Conservation (phyloP, 257 asterid genomes). For the Salvia miltiorrhiza region DNA sequence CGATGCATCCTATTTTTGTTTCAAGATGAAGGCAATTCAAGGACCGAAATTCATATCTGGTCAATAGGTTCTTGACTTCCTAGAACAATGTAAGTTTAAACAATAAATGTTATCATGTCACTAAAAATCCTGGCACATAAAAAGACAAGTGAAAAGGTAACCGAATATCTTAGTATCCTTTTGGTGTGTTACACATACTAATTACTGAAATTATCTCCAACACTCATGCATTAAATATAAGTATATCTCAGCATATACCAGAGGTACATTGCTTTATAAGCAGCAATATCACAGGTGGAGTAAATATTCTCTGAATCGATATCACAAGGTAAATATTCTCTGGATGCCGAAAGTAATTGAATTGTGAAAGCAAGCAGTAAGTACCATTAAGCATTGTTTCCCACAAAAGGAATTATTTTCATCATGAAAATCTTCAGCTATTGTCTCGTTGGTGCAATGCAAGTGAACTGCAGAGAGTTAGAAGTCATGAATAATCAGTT, state of each 20-base stretch:
- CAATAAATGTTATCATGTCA: slow-evolving; percentile 5
- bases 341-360: not conserved
- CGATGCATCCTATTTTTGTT: not conserved
- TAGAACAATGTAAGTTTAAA: slow-evolving; percentile 5
- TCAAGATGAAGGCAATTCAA: not conserved
- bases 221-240: not conserved
- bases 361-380: slow-evolving; percentile 12
- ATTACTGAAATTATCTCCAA: slow-evolving; percentile 6
- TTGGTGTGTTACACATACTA: not conserved
- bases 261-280: not conserved
- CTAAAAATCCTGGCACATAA: not conserved
- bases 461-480: slow-evolving; percentile 60
- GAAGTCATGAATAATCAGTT: slow-evolving; percentile 15
- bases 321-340: not conserved
- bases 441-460: slow-evolving; percentile 43
- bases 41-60: slow-evolving; percentile 3
- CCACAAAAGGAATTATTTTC: slow-evolving; percentile 65
- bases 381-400: slow-evolving; percentile 72
- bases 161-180: not conserved
- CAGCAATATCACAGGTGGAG: not conserved
- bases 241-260: not conserved
- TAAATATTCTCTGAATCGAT: not conserved
- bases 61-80: slow-evolving; percentile 2
- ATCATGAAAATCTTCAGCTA: slow-evolving; percentile 39
- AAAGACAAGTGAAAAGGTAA: not conserved